These are phyloP conservation scores for Backusella liffmaniae DNA, from an alignment of 192 early-diverging fungal species.

Conservation along the genomic window DNA sequence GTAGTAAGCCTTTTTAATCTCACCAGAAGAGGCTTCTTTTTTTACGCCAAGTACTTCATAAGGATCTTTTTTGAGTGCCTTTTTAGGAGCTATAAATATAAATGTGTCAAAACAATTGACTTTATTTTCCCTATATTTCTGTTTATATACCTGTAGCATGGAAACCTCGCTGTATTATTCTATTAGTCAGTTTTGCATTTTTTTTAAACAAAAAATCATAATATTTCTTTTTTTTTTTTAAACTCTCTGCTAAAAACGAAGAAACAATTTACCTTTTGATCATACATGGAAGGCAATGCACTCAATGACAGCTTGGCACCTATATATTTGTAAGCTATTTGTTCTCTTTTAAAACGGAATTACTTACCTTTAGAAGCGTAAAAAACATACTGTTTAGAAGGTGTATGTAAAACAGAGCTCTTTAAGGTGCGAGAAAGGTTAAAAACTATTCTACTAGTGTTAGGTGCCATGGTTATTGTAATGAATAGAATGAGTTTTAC, in stretches of 20 bases:
- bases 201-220: background rate
- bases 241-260: background rate
- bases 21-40: conserved; percentile 72
- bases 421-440: background rate
- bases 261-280: conserved; percentile 21
- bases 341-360: background rate
- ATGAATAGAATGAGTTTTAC: background rate
- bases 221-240: background rate
- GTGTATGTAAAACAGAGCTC: background rate
- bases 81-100: conserved; percentile 8
- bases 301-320: conserved; percentile 7
- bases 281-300: conserved; percentile 11
- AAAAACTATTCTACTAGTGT: background rate
- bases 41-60: conserved; percentile 86
- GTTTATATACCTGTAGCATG: conserved; percentile 33
- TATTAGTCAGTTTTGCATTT: conserved; percentile 1
- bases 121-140: background rate
- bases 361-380: background rate
- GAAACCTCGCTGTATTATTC: conserved; percentile 20
- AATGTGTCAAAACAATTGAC: background rate
- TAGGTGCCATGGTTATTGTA: background rate
- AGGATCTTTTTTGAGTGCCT: conserved; percentile 62
- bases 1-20: conserved; percentile 99
- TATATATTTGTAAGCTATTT: background rate
- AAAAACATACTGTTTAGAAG: background rate